Evolutionary conservation across 2,329 filamentous ascomycete genomes (phyloP).

Genomic region (Colletotrichum eremochloae): DNA sequence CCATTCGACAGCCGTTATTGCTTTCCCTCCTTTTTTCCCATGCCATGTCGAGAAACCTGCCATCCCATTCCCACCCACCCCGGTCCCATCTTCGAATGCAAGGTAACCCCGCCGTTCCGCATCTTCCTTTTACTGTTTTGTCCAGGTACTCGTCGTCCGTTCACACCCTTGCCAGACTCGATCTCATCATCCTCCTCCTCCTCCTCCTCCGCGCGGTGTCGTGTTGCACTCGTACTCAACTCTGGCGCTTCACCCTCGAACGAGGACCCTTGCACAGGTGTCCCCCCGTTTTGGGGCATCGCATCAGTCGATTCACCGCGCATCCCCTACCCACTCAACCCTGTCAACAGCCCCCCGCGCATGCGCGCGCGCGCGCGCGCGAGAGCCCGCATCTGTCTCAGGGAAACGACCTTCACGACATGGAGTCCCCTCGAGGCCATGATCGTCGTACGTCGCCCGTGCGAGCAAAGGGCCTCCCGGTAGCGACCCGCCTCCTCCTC

Average conservation of each 20-base stretch:
- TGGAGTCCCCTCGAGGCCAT: not conserved
- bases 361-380: too few relatives aligned
- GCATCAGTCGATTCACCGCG: not conserved
- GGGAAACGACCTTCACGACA: not conserved
- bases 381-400: not conserved
- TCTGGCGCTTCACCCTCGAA: not conserved
- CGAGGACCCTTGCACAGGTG: not conserved
- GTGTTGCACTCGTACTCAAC: not conserved
- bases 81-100: not conserved
- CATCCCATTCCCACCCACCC: not conserved
- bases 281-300: not conserved
- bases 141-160: slow-evolving; percentile 9
- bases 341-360: not conserved
- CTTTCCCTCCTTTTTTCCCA: not conserved
- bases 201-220: not conserved
- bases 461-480: slow-evolving; percentile 12
- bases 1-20: not conserved
- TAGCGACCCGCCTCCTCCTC: not conserved
- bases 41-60: not conserved
- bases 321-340: not conserved
- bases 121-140: not conserved
- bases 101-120: not conserved
- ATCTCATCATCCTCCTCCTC: not conserved
- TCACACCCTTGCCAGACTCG: not conserved
- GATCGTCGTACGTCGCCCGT: not conserved